phyloP scores from a whole-genome alignment of 2,329 filamentous ascomycete species.

The Emergomyces pasteurianus region DNA sequence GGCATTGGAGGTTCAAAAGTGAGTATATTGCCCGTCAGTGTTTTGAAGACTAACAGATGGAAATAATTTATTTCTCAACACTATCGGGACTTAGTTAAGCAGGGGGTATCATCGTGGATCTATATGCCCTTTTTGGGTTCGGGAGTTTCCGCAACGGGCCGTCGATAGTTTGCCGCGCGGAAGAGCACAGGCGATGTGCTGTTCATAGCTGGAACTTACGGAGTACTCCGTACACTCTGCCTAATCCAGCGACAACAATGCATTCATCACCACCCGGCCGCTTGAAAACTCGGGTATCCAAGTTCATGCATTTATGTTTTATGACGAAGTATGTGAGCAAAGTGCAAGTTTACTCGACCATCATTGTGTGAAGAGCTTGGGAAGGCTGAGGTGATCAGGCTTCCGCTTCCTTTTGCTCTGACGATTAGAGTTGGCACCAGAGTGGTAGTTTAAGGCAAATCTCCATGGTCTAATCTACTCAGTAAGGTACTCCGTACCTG shows the following conservation, averaged over 20 bases:
- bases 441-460: background rate
- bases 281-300: background rate
- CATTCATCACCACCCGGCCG: background rate
- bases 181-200: background rate
- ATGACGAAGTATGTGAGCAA: background rate
- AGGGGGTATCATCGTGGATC: background rate
- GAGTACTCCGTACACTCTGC: too few relatives aligned
- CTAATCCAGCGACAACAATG: background rate
- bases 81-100: too few relatives aligned
- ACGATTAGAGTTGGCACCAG: background rate
- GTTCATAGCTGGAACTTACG: background rate
- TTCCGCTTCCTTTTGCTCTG: background rate
- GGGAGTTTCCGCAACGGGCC: background rate
- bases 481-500: too few relatives aligned
- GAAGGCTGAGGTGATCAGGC: background rate
- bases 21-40: too few relatives aligned
- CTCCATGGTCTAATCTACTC: background rate
- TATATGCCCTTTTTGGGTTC: constrained; percentile 1
- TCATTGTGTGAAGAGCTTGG: background rate
- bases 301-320: background rate
- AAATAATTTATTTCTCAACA: too few relatives aligned
- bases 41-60: background rate
- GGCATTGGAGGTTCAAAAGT: too few relatives aligned
- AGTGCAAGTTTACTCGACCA: background rate
- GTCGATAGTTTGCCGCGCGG: too few relatives aligned